Percentiles rank a stretch among this genome's conserved stretches.
Conservation (phyloP, 306 rosid species). For the Quillaja saponaria region DNA sequence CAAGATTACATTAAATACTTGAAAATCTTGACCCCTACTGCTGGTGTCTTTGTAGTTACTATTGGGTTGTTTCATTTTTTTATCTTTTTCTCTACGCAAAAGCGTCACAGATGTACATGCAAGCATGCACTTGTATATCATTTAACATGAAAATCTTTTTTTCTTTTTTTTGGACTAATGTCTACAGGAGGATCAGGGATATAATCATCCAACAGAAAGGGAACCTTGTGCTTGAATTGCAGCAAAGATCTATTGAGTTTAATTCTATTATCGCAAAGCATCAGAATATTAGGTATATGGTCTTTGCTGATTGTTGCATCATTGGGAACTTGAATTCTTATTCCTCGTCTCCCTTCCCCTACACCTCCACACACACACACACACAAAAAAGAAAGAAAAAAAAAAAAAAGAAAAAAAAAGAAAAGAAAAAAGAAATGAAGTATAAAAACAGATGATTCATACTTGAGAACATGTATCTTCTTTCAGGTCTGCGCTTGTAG, state of each 20-base stretch:
- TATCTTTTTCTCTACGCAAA: conserved; percentile 2
- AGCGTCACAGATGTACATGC: conserved; percentile 8
- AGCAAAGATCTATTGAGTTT: conserved; percentile 96
- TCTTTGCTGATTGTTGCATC: conserved; percentile 17
- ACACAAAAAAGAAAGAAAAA: too few relatives aligned
- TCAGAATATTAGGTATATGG: conserved; percentile 74
- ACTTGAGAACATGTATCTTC: conserved; percentile 17
- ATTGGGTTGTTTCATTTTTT: neutral
- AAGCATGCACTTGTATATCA: conserved; percentile 25
- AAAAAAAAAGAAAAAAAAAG: too few relatives aligned
- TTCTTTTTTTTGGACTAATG: conserved; percentile 27
- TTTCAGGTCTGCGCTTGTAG: conserved; percentile 78
- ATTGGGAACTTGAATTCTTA: conserved; percentile 17
- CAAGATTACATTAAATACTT: conserved; percentile 21
- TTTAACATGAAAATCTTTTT: conserved; percentile 24
- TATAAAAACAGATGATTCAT: neutral
- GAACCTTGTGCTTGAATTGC: conserved; percentile 90
- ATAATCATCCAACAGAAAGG: conserved; percentile 76
- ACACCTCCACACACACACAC: too few relatives aligned
- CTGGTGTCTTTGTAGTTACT: too few relatives aligned
- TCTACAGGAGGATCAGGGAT: conserved; percentile 77
- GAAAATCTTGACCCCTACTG: neutral
- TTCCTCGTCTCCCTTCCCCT: too few relatives aligned
- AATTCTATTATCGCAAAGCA: conserved; percentile 71
- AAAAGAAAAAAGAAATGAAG: too few relatives aligned